These are phyloP conservation scores for Alternaria angustiovoidea DNA, from an alignment of 2,329 filamentous ascomycete genomes.

Conservation along the genomic window DNA sequence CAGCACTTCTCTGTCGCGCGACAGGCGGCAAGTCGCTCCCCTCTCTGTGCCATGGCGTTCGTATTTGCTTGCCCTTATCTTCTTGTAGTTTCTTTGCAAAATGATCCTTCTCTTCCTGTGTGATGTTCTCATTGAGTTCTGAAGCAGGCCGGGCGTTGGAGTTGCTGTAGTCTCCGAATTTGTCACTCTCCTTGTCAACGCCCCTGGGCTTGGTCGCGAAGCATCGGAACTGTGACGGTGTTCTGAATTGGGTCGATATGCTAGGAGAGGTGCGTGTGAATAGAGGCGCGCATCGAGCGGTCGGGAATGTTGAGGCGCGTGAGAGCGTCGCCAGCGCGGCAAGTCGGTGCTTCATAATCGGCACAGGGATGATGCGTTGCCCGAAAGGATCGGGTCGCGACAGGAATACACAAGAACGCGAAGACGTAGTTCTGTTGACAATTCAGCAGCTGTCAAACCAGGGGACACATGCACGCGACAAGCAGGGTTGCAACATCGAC, in stretches of 20 bases:
- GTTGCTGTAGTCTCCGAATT: slow-evolving; percentile 34
- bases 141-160: slow-evolving; percentile 49
- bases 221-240: slow-evolving; percentile 7
- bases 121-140: slow-evolving; percentile 55
- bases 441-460: slow-evolving; percentile 2
- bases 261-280: slow-evolving; percentile 8
- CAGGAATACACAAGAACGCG: neutral
- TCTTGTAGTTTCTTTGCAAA: slow-evolving; percentile 54
- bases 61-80: slow-evolving; percentile 64
- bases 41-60: slow-evolving; percentile 72
- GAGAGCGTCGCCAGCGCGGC: slow-evolving; percentile 31
- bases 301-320: slow-evolving; percentile 22
- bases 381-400: neutral
- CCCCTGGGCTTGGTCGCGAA: neutral
- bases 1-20: slow-evolving; percentile 58
- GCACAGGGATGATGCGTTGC: neutral
- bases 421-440: slow-evolving; percentile 5
- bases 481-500: slow-evolving; percentile 9
- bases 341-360: slow-evolving; percentile 45
- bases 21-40: slow-evolving; percentile 68
- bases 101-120: slow-evolving; percentile 56
- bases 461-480: slow-evolving; percentile 13
- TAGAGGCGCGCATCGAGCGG: slow-evolving; percentile 19
- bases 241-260: slow-evolving; percentile 1
- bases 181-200: slow-evolving; percentile 22